These are phyloP conservation scores for Calonectria fujianensis DNA, from an alignment of 2,329 filamentous ascomycete genomes.

Conservation along the genomic window DNA sequence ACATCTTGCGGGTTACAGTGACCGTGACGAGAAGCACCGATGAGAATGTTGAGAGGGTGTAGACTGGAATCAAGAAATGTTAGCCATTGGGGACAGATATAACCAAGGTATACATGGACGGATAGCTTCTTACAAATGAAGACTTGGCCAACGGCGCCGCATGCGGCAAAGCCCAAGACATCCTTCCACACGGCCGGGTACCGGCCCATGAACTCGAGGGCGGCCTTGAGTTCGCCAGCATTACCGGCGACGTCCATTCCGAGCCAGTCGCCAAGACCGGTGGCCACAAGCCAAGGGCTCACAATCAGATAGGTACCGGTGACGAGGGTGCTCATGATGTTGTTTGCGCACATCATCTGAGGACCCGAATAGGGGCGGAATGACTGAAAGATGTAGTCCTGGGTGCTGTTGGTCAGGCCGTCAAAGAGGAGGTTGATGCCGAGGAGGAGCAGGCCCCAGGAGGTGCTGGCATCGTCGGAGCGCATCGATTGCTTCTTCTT, in stretches of 20 bases:
- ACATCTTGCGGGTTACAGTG: conserved; percentile 98
- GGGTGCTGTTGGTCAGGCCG: conserved; percentile 95
- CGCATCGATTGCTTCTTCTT: conserved; percentile 68
- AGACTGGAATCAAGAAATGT: conserved; percentile 71
- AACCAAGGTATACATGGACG: not conserved
- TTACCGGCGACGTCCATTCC: conserved; percentile 79
- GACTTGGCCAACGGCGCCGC: conserved; percentile 94
- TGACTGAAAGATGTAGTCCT: conserved; percentile 92
- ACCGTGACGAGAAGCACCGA: conserved; percentile 95
- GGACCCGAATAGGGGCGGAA: conserved; percentile 90
- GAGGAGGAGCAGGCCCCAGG: conserved; percentile 89
- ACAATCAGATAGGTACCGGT: conserved; percentile 85
- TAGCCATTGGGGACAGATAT: conserved; percentile 39
- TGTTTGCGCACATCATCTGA: conserved; percentile 99
- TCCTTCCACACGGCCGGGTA: conserved; percentile 91
- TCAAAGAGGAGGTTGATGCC: conserved; percentile 95
- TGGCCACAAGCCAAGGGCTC: conserved; percentile 86
- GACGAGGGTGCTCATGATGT: conserved; percentile 87
- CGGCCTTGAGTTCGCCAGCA: conserved; percentile 86
- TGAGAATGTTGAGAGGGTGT: conserved; percentile 94
- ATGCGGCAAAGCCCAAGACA: conserved; percentile 91
- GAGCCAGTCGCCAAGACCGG: conserved; percentile 77
- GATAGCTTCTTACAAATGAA: conserved; percentile 84
- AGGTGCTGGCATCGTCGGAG: conserved; percentile 74
- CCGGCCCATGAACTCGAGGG: conserved; percentile 85